Evolutionary conservation across 2,329 filamentous ascomycete species (phyloP).

Genomic region (Penicillium sp.): DNA sequence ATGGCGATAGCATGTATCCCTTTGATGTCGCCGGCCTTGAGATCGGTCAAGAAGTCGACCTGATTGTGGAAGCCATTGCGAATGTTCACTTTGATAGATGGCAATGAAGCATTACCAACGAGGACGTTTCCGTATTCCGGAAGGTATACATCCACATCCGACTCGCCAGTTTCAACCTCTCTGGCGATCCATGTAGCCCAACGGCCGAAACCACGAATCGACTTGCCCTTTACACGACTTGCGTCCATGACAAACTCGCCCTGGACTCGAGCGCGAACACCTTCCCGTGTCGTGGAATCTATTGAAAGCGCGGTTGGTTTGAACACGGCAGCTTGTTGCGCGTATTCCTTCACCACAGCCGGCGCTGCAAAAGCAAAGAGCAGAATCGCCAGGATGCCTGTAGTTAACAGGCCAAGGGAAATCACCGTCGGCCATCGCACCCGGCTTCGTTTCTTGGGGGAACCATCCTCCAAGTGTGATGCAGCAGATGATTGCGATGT

Average conservation of each 20-base stretch:
- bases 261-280: conserved; percentile 75
- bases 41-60: conserved; percentile 74
- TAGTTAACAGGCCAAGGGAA: conserved; percentile 65
- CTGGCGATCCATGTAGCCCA: conserved; percentile 77
- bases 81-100: conserved; percentile 72
- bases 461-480: conserved; percentile 17
- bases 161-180: conserved; percentile 70
- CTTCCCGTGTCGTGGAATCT: conserved; percentile 75
- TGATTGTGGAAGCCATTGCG: conserved; percentile 73
- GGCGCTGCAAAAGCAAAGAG: conserved; percentile 78
- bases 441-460: conserved; percentile 22
- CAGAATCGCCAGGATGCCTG: conserved; percentile 66
- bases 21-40: conserved; percentile 73
- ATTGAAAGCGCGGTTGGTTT: conserved; percentile 81
- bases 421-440: conserved; percentile 75
- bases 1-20: conserved; percentile 77
- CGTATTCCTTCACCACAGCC: conserved; percentile 78
- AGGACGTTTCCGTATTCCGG: conserved; percentile 78
- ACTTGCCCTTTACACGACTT: conserved; percentile 66
- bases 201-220: conserved; percentile 71
- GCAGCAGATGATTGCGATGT: conserved; percentile 17
- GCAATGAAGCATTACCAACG: conserved; percentile 73
- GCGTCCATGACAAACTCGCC: conserved; percentile 81
- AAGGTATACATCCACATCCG: conserved; percentile 72
- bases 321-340: conserved; percentile 76